phyloP scores from a whole-genome alignment of 1,139 yeast genomes.

The Zygosaccharomyces sapae region DNA sequence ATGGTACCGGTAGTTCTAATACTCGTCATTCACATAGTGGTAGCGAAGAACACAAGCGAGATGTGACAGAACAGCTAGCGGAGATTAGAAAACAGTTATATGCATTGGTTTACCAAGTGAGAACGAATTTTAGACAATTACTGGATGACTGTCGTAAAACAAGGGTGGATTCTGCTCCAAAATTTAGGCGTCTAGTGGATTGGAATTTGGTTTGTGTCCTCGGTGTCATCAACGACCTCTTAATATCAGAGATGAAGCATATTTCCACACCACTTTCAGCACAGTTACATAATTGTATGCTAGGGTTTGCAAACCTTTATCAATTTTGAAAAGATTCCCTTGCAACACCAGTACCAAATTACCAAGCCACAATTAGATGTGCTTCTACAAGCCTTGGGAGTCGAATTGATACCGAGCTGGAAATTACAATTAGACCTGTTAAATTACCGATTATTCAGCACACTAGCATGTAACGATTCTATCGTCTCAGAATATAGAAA shows the following conservation, averaged over 20 bases:
- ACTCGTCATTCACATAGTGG: conserved; percentile 5
- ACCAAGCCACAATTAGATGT: conserved; percentile 20
- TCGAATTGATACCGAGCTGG: conserved; percentile 27
- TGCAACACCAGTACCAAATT: conserved; percentile 19
- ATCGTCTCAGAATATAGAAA: conserved; percentile 15
- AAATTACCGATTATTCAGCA: conserved; percentile 20
- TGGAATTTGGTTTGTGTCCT: conserved; percentile 14
- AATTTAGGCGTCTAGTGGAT: conserved; percentile 13
- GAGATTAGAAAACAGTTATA: conserved; percentile 14
- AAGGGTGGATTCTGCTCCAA: conserved; percentile 13
- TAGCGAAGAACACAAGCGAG: conserved; percentile 3
- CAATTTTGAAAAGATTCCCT: conserved; percentile 23
- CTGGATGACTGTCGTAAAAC: conserved; percentile 11
- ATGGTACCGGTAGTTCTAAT: conserved; percentile 1
- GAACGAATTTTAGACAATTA: conserved; percentile 12
- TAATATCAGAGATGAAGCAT: conserved; percentile 13
- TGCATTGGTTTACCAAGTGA: conserved; percentile 11
- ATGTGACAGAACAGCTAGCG: conserved; percentile 12
- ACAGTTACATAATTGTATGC: conserved; percentile 22
- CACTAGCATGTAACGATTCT: conserved; percentile 13
- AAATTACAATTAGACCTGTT: conserved; percentile 22
- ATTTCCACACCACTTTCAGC: conserved; percentile 10
- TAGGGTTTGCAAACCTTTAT: conserved; percentile 24
- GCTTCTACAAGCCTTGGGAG: conserved; percentile 18
- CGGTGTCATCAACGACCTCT: conserved; percentile 12